Base-by-base conservation (phyloP, 2,329 filamentous ascomycete genomes). In the Emergomyces pasteurianus region DNA sequence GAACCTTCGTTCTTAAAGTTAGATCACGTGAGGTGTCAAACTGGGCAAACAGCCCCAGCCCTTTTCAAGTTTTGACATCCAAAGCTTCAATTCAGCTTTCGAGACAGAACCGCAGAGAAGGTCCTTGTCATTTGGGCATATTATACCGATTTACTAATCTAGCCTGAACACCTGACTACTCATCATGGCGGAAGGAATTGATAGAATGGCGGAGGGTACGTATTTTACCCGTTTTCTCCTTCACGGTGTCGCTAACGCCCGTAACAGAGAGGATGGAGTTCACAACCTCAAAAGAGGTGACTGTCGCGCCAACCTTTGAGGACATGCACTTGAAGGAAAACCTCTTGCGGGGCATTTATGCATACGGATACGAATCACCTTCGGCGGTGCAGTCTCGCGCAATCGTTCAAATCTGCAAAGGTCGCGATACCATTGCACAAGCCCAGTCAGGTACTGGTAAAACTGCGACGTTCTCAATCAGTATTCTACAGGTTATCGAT, bases 341-440 rank as follows among this genome's bases (percentile, higher is more conserved):
- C 72, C 86, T 99, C 42, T 85, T 99, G 66, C 92, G 94, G 67
- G 94, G 94, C 65, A 92, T 99, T 73, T 99, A 99, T 73, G 94
- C 94, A 42, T 99, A 99, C 70, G 94, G 94, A 66, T 99, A 97
- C 78, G 94, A 99, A 75, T 96, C 94, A 1, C 94, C 94, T 14
- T 99, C 94, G 0, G 94, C 94, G 16, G 92, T 99, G 21, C 94
- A 99, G 79, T 96, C 92, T 67, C 90, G 94, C 72, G 94, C 94
- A 59, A 99, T 99, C 72, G 94, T 99, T 57, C 94, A 97, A 78
- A 89, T 99, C 71, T 99, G 94, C 85, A 97, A 97, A 78, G 94
- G 94, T 66, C 90, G 94, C 77, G 94, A 99, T 76, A 97, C 94
- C 64, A 99, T 99, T 72, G 94, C 94, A 21, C 94, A 99, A 74